phyloP scores from a whole-genome alignment of 2,329 filamentous ascomycete species.

The Dothideomycetes sp. region DNA sequence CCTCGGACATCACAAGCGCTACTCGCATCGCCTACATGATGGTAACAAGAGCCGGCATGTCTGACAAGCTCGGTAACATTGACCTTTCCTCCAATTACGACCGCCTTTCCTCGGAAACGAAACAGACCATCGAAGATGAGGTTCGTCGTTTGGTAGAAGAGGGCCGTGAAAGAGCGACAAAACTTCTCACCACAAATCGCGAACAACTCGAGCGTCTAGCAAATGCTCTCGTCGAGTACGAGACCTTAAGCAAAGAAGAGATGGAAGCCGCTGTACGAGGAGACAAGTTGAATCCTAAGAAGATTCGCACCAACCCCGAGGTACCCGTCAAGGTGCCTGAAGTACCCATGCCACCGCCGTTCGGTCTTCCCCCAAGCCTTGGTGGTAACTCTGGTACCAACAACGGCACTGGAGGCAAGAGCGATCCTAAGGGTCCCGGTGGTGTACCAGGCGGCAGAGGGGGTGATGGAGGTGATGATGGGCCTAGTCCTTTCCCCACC shows the following conservation, averaged over 20 bases:
- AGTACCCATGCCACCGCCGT: slow-evolving; percentile 3
- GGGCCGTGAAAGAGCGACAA: slow-evolving; percentile 62
- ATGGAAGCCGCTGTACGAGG: slow-evolving; percentile 84
- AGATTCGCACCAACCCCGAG: slow-evolving; percentile 49
- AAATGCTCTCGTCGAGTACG: slow-evolving; percentile 84
- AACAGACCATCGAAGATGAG: slow-evolving; percentile 77
- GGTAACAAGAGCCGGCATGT: slow-evolving; percentile 87
- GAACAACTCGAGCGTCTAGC: slow-evolving; percentile 82
- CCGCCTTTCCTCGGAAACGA: slow-evolving; percentile 74
- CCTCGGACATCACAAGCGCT: slow-evolving; percentile 70
- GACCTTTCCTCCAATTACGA: slow-evolving; percentile 77
- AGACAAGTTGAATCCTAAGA: slow-evolving; percentile 64
- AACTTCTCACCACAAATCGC: slow-evolving; percentile 63
- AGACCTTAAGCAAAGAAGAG: slow-evolving; percentile 81
- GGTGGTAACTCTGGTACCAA: neutral
- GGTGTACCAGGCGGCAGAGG: slow-evolving; percentile 2
- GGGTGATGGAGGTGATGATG: slow-evolving; percentile 3
- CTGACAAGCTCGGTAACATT: slow-evolving; percentile 75
- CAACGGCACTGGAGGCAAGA: neutral
- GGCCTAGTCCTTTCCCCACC: slow-evolving; percentile 10
- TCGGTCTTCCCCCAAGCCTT: slow-evolving; percentile 7
- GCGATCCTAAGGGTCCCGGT: neutral
- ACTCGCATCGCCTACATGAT: slow-evolving; percentile 78
- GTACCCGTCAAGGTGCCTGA: slow-evolving; percentile 62
- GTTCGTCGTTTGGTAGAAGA: slow-evolving; percentile 79